phyloP scores from a whole-genome alignment of 495 filamentous ascomycete genomes.

The Talaromyces proteolyticus region DNA sequence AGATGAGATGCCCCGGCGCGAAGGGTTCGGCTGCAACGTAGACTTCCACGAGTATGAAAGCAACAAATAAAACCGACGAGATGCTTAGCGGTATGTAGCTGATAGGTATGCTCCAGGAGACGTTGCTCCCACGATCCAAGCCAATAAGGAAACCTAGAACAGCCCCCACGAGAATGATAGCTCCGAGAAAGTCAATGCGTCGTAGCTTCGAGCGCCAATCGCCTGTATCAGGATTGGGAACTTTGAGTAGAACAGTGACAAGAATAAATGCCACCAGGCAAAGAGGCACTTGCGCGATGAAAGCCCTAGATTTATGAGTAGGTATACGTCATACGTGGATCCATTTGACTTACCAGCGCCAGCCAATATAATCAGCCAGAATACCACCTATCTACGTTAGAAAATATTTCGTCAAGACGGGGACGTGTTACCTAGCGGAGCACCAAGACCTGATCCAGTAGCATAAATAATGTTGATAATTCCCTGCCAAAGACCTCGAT shows the following conservation, averaged over 20 bases:
- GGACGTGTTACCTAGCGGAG: conserved; percentile 57
- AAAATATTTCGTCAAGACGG: background rate
- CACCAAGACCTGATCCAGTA: conserved; percentile 62
- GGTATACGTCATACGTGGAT: background rate
- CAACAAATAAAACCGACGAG: conserved; percentile 53
- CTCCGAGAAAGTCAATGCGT: conserved; percentile 78
- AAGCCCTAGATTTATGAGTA: conserved; percentile 47
- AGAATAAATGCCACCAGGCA: conserved; percentile 60
- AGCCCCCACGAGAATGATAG: conserved; percentile 61
- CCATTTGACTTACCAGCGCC: conserved; percentile 61
- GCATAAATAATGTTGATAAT: conserved; percentile 78
- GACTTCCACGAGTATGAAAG: conserved; percentile 68
- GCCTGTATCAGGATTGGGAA: conserved; percentile 48
- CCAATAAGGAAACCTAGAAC: conserved; percentile 69
- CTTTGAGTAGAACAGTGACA: conserved; percentile 56
- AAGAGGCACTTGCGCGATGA: conserved; percentile 64
- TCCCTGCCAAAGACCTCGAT: conserved; percentile 76
- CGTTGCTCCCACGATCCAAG: conserved; percentile 73
- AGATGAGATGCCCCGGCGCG: conserved; percentile 74
- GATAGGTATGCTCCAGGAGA: conserved; percentile 55
- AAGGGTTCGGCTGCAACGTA: conserved; percentile 71
- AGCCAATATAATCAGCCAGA: conserved; percentile 69
- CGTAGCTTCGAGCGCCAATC: conserved; percentile 60
- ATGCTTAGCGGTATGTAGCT: conserved; percentile 54
- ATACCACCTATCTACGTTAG: conserved; percentile 44